Percentiles rank a stretch among this genome's conserved stretches.
Evolutionary conservation across 2,329 filamentous ascomycete species (phyloP).

Genomic region (Chrysoporthe austroafricana): DNA sequence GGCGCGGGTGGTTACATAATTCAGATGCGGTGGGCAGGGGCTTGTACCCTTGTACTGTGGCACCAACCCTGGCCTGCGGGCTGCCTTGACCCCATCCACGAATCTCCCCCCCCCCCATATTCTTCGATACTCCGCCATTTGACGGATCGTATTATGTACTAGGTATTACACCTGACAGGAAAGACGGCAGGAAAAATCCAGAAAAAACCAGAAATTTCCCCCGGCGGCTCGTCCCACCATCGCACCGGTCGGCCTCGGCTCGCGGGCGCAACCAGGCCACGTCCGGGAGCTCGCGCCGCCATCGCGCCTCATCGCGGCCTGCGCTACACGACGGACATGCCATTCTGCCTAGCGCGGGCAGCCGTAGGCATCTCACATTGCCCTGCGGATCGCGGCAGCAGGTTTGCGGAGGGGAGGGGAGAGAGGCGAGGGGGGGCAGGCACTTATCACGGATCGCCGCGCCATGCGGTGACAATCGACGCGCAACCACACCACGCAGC

Average conservation of each 20-base stretch:
- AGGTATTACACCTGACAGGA: too few relatives aligned
- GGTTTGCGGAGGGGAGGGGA: neutral
- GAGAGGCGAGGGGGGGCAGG: neutral
- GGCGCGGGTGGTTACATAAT: neutral
- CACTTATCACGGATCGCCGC: neutral
- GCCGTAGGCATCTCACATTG: neutral
- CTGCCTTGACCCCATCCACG: neutral
- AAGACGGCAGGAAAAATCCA: too few relatives aligned
- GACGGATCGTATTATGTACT: too few relatives aligned
- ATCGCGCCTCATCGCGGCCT: too few relatives aligned
- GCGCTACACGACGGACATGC: neutral
- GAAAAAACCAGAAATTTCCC: too few relatives aligned
- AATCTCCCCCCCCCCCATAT: too few relatives aligned
- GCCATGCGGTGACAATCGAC: neutral
- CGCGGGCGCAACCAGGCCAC: neutral
- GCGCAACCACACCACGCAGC: slow-evolving; percentile 15
- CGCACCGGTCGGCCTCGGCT: neutral
- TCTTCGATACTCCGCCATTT: too few relatives aligned
- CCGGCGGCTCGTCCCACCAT: too few relatives aligned
- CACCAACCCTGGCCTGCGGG: neutral
- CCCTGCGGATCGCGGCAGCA: neutral
- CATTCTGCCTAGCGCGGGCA: neutral
- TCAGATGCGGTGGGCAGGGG: neutral
- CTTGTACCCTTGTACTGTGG: neutral
- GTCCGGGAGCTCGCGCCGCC: neutral